Base-by-base conservation (phyloP, 2,329 filamentous ascomycete genomes). In the Proliferodiscus dingleyae region DNA sequence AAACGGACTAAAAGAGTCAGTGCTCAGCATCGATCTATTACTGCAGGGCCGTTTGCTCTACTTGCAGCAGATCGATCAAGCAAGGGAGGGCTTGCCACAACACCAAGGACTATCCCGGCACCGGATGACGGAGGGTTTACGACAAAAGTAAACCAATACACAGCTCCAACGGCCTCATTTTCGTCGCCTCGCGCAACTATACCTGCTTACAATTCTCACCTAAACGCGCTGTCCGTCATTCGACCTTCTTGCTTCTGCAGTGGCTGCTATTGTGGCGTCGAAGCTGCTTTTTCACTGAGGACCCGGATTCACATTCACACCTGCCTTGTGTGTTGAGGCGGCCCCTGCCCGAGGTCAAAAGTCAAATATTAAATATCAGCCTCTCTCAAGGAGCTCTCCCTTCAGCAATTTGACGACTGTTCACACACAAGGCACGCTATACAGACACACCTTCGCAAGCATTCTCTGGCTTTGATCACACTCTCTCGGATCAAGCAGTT, bases 201-300 rank as follows among this genome's bases (percentile, higher is more conserved):
- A 39, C 41, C 44, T 9, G 34, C 37, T 33, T 21, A 33, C 26
- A 29, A 42, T 37, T 32, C n/a, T 41, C 38, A 42, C 24, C 26
- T 37, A 24, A 24, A 7, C 94, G 83, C 9, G 85, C 93, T 57
- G 85, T 82, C 36, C 84, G 81, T 47, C 15, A 3, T 23, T 23
- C 16, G 23, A 13, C 30, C 19, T 18, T 11, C 95, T 70, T 19
- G 95, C 75, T 50, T 95, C 89, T 34, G 21, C 61, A 85, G 87
- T 72, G 86, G 90, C 36, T 85, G 70, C 47, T 61, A 80, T 82
- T 53, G 68, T 78, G 48, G 77, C 41, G 50, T 28, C 44, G 23
- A 30, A 36, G 23, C 40, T 39, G 30, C 24, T 8, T 22, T 21
- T 48, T 34, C 13, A 19, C 11, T 21, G 23, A 16, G 29, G n/a